phyloP scores from a whole-genome alignment of 2,329 filamentous ascomycete genomes.

The Gliomastix tumulicola region DNA sequence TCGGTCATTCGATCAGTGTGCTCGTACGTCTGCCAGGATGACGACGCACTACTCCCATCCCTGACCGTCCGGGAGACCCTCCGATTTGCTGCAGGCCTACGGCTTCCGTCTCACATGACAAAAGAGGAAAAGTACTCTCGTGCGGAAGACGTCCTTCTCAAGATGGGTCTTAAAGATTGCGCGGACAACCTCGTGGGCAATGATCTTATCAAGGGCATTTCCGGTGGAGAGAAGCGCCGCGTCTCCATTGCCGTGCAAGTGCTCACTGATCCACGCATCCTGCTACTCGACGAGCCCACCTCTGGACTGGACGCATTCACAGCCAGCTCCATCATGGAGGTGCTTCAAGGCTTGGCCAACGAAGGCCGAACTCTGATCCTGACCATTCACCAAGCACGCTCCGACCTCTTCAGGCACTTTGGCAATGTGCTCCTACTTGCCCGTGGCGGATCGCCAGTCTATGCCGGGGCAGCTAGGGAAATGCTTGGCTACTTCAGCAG shows the following conservation, averaged over 20 bases:
- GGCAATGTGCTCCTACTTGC: slow-evolving; percentile 66
- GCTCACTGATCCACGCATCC: slow-evolving; percentile 64
- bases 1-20: slow-evolving; percentile 65
- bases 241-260: slow-evolving; percentile 75
- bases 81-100: slow-evolving; percentile 61
- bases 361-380: slow-evolving; percentile 69
- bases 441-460: slow-evolving; percentile 61
- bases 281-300: slow-evolving; percentile 71
- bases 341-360: slow-evolving; percentile 61
- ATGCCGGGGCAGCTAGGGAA: slow-evolving; percentile 52
- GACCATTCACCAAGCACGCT: slow-evolving; percentile 74
- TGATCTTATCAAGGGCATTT: slow-evolving; percentile 70
- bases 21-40: slow-evolving; percentile 73
- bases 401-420: slow-evolving; percentile 65
- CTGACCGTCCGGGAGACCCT: slow-evolving; percentile 72
- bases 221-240: slow-evolving; percentile 70
- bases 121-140: slow-evolving; percentile 58
- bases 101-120: slow-evolving; percentile 65
- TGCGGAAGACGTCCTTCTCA: slow-evolving; percentile 65
- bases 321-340: slow-evolving; percentile 68
- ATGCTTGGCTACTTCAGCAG: slow-evolving; percentile 60
- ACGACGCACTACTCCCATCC: slow-evolving; percentile 67
- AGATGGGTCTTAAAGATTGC: slow-evolving; percentile 73
- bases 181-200: slow-evolving; percentile 68
- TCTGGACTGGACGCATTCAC: slow-evolving; percentile 74